A percentile compares a stretch with the other conserved stretches of the same genome.
Conservation (phyloP, 202 grass and related monocot species). For the Setaria italica region DNA sequence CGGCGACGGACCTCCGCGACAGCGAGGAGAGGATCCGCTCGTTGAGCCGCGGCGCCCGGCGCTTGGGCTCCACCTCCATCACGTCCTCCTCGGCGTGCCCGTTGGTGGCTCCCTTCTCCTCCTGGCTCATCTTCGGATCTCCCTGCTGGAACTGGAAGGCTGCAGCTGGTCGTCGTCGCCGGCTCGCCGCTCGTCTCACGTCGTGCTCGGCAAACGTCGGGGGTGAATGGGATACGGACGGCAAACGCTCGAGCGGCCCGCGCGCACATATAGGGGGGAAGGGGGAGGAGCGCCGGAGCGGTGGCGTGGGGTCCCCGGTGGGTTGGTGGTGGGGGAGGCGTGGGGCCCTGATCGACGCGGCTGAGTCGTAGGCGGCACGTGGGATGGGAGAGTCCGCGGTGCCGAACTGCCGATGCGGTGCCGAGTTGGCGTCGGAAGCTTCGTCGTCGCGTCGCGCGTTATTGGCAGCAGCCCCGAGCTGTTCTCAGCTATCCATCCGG, state of each 20-base stretch:
- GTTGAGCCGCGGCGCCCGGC: slow-evolving; percentile 63
- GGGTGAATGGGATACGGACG: not conserved
- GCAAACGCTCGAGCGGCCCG: not conserved
- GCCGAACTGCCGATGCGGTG: not conserved
- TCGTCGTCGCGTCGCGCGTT: slow-evolving; percentile 9
- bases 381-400: not conserved
- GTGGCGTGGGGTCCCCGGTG: not conserved
- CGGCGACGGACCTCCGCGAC: slow-evolving; percentile 86
- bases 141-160: not conserved
- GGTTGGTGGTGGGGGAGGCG: not conserved
- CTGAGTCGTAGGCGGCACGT: slow-evolving; percentile 5
- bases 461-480: not conserved
- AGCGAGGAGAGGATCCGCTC: slow-evolving; percentile 92
- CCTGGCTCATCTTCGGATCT: slow-evolving; percentile 33
- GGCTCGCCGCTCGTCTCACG: slow-evolving; percentile 4
- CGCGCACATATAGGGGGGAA: slow-evolving; percentile 5
- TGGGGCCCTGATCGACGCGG: slow-evolving; percentile 9
- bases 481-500: not conserved
- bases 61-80: slow-evolving; percentile 32
- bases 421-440: slow-evolving; percentile 36
- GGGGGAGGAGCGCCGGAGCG: not conserved
- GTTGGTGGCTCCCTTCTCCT: slow-evolving; percentile 24
- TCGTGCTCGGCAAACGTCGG: not conserved
- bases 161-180: not conserved
- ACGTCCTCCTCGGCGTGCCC: slow-evolving; percentile 15